phyloP scores from a whole-genome alignment of 1,284 basidiomycete species.

The Pterulicium gracile region DNA sequence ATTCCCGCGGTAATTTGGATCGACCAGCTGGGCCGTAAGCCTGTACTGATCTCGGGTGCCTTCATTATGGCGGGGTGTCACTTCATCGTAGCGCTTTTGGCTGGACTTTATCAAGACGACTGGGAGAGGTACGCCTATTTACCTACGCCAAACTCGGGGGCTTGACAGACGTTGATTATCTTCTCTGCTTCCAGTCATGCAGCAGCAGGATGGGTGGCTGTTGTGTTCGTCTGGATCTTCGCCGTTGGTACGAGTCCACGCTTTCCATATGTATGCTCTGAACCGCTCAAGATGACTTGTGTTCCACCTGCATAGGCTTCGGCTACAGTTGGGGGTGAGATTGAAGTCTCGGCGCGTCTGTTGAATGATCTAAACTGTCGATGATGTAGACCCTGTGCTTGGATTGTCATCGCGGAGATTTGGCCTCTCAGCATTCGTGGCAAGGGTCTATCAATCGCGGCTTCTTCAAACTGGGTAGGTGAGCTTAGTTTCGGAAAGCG shows the following conservation, averaged over 20 bases:
- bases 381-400: slow-evolving; percentile 35
- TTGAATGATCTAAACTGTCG: too few species aligned
- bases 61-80: slow-evolving; percentile 65
- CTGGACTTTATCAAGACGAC: slow-evolving; percentile 38
- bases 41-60: slow-evolving; percentile 58
- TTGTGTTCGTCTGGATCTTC: slow-evolving; percentile 57
- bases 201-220: slow-evolving; percentile 58
- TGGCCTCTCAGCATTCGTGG: slow-evolving; percentile 59
- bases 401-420: slow-evolving; percentile 59
- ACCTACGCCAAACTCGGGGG: too few species aligned
- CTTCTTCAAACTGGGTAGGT: slow-evolving; percentile 68
- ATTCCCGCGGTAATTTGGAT: slow-evolving; percentile 67
- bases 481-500: slow-evolving; percentile 11
- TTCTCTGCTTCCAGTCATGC: slow-evolving; percentile 1
- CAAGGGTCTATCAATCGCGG: slow-evolving; percentile 59
- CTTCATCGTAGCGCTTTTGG: slow-evolving; percentile 50
- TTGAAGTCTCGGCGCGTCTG: too few species aligned
- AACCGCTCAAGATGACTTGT: too few species aligned
- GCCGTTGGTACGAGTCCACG: slow-evolving; percentile 33
- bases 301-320: slow-evolving; percentile 29
- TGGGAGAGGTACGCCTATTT: slow-evolving; percentile 42
- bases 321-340: slow-evolving; percentile 53
- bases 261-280: slow-evolving; percentile 4
- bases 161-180: slow-evolving; percentile 3
- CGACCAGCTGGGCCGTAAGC: slow-evolving; percentile 60